Base-by-base conservation (phyloP, 164 flowering plant genomes). In the Sedum album region DNA sequence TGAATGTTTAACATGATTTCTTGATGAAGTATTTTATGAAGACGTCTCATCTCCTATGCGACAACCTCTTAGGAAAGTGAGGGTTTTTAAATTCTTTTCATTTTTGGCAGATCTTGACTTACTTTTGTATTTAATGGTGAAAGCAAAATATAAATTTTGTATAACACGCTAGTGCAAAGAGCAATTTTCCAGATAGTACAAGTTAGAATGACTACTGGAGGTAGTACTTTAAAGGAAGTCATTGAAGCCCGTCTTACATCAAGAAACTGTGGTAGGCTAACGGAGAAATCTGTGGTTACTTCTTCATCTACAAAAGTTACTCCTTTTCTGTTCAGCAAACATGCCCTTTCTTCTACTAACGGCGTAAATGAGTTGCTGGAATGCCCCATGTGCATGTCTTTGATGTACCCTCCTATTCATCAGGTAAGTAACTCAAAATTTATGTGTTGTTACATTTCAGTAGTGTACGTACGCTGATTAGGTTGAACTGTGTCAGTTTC, bases 331-430 rank as follows among this genome's bases (percentile, higher is more conserved):
- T 11, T 57, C 62, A 57, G 33, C 33, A 57, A 57, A 57, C 62
- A 28, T 57, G 62, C 33, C 20, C 33, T 57, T 57, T 57, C 62
- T 28, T 57, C 62, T 57, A 57, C 33, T 26, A 57, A 57, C 28
- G 62, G 62, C 1, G 62, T 57, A 26, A 57, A 57, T 57, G 62
- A 57, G 62, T 57, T 57, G 62, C 62, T 57, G 15, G 62, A 57
- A 28, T 57, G 62, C 7, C 62, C 62, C 20, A 33, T 57, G 62
- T 57, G 62, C 33, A 57, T 33, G 20, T 26, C 33, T 28, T 30
- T 28, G 62, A 57, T 57, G 62, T 57, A 57, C 62, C 62, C 62
- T 57, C 62, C 62, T 13, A 57, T 57, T 57, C 62, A 57, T 14
- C 62, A 57, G 62, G 62, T 57, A 57, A 57, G 13, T 4, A 6